These are phyloP conservation scores for Cyberlindnera veronae DNA, from an alignment of 805 yeast genomes.

Conservation along the genomic window DNA sequence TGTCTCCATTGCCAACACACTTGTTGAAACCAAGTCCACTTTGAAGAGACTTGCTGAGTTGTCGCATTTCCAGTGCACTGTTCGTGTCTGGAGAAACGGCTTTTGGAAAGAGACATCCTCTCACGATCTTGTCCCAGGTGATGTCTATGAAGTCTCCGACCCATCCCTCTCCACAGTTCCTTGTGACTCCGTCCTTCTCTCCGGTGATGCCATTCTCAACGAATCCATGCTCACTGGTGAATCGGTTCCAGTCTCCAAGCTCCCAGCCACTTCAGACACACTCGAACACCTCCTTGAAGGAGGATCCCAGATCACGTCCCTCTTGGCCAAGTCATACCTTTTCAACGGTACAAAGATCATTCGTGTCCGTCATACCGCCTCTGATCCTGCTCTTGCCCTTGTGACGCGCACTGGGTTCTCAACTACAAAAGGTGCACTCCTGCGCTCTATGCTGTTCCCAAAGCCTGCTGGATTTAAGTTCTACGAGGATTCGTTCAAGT, in stretches of 20 bases:
- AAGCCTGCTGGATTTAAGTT: slow-evolving; percentile 92
- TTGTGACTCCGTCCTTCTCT: slow-evolving; percentile 80
- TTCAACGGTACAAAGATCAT: slow-evolving; percentile 89
- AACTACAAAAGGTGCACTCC: slow-evolving; percentile 91
- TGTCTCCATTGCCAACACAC: slow-evolving; percentile 72
- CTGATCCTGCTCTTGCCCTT: slow-evolving; percentile 70
- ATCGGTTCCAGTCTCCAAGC: slow-evolving; percentile 91
- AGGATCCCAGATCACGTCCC: slow-evolving; percentile 53
- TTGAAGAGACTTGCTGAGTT: slow-evolving; percentile 68
- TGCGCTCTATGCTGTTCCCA: slow-evolving; percentile 95
- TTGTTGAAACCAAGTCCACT: slow-evolving; percentile 80
- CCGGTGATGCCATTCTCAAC: slow-evolving; percentile 95
- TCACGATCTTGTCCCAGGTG: slow-evolving; percentile 90
- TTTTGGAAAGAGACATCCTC: slow-evolving; percentile 85
- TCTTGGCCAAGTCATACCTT: slow-evolving; percentile 70
- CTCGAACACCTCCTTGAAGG: slow-evolving; percentile 51
- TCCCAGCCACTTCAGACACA: slow-evolving; percentile 59
- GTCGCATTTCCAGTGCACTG: slow-evolving; percentile 71
- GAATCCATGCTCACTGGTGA: slow-evolving; percentile 99
- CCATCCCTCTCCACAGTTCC: slow-evolving; percentile 75
- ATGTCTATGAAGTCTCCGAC: slow-evolving; percentile 86
- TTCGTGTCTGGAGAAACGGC: slow-evolving; percentile 87
- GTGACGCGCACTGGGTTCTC: slow-evolving; percentile 89
- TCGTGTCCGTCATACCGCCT: slow-evolving; percentile 65
- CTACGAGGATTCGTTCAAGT: slow-evolving; percentile 90